Evolutionary conservation across 495 filamentous ascomycete species (phyloP), one percentile per base, ranked within the genome.

Genomic region (Penicillium atrosanguineum): DNA sequence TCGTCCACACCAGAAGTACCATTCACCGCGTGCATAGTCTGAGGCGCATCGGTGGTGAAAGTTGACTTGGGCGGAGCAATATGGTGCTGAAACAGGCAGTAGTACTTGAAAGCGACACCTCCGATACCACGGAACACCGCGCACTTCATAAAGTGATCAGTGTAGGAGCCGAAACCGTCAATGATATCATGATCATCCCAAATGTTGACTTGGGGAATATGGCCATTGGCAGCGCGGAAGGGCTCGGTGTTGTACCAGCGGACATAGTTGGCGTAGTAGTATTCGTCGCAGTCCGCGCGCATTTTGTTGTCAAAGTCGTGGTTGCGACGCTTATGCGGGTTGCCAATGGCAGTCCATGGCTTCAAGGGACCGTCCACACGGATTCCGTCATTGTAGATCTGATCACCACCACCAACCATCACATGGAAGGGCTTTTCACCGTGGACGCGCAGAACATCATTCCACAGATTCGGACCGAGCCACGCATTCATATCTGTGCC

Each of bases 171-270:
- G 58, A 95, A 96, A 5, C 91, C 91, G 61, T 96, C 91, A 57
- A 93, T 93, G 57, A 93, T 93, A 69, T 90, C 80, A 66, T 95
- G 91, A 62, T 95, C 90, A 68, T 95, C 92, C 91, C 93, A 97
- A 39, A 96, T 86, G 66, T 96, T 96, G 63, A 97, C 68, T 70
- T 95, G 90, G 1, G 93, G 84, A 61, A 97, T 97, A 62, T 88
- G 85, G 12, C 83, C 87, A 60, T 96, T 97, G 34, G 88, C 89
- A 14, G 78, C 70, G 6, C 88, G 85, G 71, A 96, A 97, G 0
- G 91, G 88, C 60, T 92, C 85, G 15, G 80, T 87, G 34, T 79
- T 78, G 64, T 94, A 97, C 93, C 93, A 97, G 28, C 79, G 69
- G 23, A 92, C 79, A 60, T 97, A 96, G 69, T 96, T 96, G 38